phyloP scores from a whole-genome alignment of 2,329 filamentous ascomycete genomes.

The Monosporascus cannonballus region DNA sequence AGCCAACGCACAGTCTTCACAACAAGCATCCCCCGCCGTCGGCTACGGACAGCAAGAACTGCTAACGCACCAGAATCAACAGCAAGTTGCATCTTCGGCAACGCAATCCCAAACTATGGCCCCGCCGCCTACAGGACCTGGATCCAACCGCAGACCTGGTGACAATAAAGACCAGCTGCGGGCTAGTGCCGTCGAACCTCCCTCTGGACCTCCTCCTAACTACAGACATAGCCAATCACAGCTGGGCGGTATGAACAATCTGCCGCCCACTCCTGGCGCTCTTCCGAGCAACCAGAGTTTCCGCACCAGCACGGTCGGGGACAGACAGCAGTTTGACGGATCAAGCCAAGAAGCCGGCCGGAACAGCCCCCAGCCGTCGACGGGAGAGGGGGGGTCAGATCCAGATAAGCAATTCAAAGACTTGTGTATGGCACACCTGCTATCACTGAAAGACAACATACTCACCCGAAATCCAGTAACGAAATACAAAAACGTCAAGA shows the following conservation, averaged over 20 bases:
- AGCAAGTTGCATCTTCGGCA: slow-evolving; percentile 12
- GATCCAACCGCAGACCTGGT: slow-evolving; percentile 39
- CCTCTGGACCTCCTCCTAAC: slow-evolving; percentile 41
- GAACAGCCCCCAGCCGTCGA: slow-evolving; percentile 50
- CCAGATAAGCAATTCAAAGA: slow-evolving; percentile 53
- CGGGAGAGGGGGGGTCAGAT: slow-evolving; percentile 37
- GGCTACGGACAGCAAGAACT: slow-evolving; percentile 24
- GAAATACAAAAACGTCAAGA: slow-evolving; percentile 98
- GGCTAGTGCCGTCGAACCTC: slow-evolving; percentile 31
- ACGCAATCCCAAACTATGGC: slow-evolving; percentile 39
- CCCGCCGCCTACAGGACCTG: slow-evolving; percentile 37
- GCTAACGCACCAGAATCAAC: slow-evolving; percentile 14
- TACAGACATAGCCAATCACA: slow-evolving; percentile 46
- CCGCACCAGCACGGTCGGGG: slow-evolving; percentile 32
- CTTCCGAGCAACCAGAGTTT: slow-evolving; percentile 31
- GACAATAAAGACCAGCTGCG: slow-evolving; percentile 44
- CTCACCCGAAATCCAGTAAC: slow-evolving; percentile 54
- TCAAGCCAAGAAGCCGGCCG: slow-evolving; percentile 41
- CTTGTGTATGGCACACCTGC: slow-evolving; percentile 37
- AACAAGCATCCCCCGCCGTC: slow-evolving; percentile 34
- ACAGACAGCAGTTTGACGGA: slow-evolving; percentile 39
- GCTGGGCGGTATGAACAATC: slow-evolving; percentile 35
- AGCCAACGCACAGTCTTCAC: slow-evolving; percentile 35
- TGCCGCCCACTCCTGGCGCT: slow-evolving; percentile 33
- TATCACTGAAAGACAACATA: slow-evolving; percentile 2